Conservation (phyloP, 805 yeast genomes). For the Danielia reshetovae region DNA sequence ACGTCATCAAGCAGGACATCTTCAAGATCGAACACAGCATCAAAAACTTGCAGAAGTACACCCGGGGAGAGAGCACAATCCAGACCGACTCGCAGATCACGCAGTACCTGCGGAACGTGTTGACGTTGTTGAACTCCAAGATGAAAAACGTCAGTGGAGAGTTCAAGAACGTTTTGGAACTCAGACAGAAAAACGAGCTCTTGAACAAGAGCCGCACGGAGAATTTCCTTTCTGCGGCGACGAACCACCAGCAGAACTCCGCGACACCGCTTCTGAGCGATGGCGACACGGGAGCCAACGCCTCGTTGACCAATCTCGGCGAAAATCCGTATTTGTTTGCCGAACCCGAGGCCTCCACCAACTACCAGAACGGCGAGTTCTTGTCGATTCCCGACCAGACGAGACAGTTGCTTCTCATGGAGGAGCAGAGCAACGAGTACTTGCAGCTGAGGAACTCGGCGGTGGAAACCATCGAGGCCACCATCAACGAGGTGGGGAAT, state of each 20-base stretch:
- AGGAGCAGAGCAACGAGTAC: slow-evolving; percentile 75
- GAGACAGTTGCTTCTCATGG: slow-evolving; percentile 70
- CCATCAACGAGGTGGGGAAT: slow-evolving; percentile 94
- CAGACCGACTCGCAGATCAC: slow-evolving; percentile 57
- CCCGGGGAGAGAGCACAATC: slow-evolving; percentile 41
- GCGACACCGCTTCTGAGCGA: slow-evolving; percentile 23
- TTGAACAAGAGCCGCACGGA: slow-evolving; percentile 79
- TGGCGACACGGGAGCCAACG: slow-evolving; percentile 4
- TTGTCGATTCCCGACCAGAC: slow-evolving; percentile 82
- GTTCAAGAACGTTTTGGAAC: slow-evolving; percentile 84
- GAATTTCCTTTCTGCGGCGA: slow-evolving; percentile 62
- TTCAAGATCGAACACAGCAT: slow-evolving; percentile 72
- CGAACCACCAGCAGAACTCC: slow-evolving; percentile 24
- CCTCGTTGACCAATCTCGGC: slow-evolving; percentile 19
- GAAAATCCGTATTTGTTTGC: slow-evolving; percentile 38
- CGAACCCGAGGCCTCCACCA: slow-evolving; percentile 22
- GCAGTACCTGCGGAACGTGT: slow-evolving; percentile 80
- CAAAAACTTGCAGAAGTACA: slow-evolving; percentile 54
- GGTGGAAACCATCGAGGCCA: slow-evolving; percentile 94
- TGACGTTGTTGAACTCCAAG: slow-evolving; percentile 80
- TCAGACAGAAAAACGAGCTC: slow-evolving; percentile 79
- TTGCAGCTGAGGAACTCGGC: slow-evolving; percentile 83
- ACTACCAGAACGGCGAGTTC: slow-evolving; percentile 34
- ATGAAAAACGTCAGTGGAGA: slow-evolving; percentile 90
- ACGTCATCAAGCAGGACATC: slow-evolving; percentile 81